phyloP scores from a whole-genome alignment of 768 basidiomycete genomes.

The Suillus subaureus region DNA sequence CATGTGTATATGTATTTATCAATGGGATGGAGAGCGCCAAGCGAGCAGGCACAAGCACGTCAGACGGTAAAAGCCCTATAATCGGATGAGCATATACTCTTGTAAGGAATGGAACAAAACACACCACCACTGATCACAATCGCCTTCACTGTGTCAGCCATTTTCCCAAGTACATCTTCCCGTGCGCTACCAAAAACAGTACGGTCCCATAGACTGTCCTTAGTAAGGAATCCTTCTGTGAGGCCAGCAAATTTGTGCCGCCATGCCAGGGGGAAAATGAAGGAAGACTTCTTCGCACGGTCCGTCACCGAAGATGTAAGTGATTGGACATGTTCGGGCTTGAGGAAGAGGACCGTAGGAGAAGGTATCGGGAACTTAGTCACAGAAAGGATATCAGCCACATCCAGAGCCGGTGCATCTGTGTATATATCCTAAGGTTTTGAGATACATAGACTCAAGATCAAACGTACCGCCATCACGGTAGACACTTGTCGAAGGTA shows the following conservation, averaged over 20 bases:
- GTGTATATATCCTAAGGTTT: not conserved
- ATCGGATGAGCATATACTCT: not conserved
- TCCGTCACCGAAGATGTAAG: slow-evolving; percentile 56
- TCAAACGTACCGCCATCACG: slow-evolving; percentile 36
- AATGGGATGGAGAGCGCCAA: slow-evolving; percentile 79
- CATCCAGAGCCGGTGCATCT: slow-evolving; percentile 28
- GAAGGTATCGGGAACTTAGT: slow-evolving; percentile 61
- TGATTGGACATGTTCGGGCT: slow-evolving; percentile 60
- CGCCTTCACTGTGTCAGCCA: slow-evolving; percentile 63
- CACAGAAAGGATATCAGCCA: slow-evolving; percentile 51
- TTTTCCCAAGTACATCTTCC: slow-evolving; percentile 56
- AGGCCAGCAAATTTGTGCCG: slow-evolving; percentile 77
- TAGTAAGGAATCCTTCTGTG: slow-evolving; percentile 72
- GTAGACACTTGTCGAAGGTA: slow-evolving; percentile 58
- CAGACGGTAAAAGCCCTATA: slow-evolving; percentile 52
- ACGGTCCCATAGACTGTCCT: slow-evolving; percentile 85
- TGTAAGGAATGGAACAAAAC: slow-evolving; percentile 18
- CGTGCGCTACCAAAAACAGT: slow-evolving; percentile 74
- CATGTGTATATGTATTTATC: slow-evolving; percentile 63
- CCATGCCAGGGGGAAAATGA: slow-evolving; percentile 66
- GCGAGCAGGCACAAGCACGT: slow-evolving; percentile 61
- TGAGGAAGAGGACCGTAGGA: slow-evolving; percentile 79
- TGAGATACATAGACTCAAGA: slow-evolving; percentile 5
- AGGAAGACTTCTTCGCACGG: slow-evolving; percentile 52
- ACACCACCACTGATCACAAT: slow-evolving; percentile 74